phyloP scores from a whole-genome alignment of 805 yeast species.

The Ogataea haglerorum region DNA sequence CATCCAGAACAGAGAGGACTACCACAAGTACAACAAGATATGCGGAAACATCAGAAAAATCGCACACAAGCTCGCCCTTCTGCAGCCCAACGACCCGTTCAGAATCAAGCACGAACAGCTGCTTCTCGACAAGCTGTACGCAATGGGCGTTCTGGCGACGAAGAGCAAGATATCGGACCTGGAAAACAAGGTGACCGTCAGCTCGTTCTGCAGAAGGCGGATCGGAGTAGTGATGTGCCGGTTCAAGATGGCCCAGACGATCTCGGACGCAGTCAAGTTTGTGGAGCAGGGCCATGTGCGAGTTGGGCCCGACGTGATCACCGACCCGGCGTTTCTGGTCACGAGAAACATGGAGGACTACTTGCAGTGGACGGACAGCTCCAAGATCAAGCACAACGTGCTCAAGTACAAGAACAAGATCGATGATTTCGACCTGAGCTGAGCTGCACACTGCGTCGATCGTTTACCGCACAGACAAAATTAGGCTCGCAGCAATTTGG shows the following conservation, averaged over 20 bases:
- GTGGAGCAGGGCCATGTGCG: constrained; percentile 97
- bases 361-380: constrained; percentile 95
- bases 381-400: constrained; percentile 87
- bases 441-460: neutral
- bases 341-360: constrained; percentile 95
- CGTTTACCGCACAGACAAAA: neutral
- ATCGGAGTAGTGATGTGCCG: constrained; percentile 94
- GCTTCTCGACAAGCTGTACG: constrained; percentile 78
- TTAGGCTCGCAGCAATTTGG: constrained; percentile 3
- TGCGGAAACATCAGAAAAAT: constrained; percentile 89
- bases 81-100: constrained; percentile 84
- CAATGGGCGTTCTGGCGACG: constrained; percentile 87
- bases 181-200: constrained; percentile 88
- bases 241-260: constrained; percentile 86
- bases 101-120: constrained; percentile 86
- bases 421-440: constrained; percentile 55
- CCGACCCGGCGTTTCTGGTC: constrained; percentile 93
- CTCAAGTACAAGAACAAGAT: constrained; percentile 79
- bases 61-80: constrained; percentile 78
- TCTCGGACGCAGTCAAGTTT: constrained; percentile 84
- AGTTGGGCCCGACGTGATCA: constrained; percentile 92
- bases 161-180: constrained; percentile 86
- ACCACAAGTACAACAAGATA: constrained; percentile 86
- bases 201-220: constrained; percentile 88
- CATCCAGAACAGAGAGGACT: constrained; percentile 91